Conservation (phyloP, 371 early-diverging fungal genomes). For the Mucor irregularis region DNA sequence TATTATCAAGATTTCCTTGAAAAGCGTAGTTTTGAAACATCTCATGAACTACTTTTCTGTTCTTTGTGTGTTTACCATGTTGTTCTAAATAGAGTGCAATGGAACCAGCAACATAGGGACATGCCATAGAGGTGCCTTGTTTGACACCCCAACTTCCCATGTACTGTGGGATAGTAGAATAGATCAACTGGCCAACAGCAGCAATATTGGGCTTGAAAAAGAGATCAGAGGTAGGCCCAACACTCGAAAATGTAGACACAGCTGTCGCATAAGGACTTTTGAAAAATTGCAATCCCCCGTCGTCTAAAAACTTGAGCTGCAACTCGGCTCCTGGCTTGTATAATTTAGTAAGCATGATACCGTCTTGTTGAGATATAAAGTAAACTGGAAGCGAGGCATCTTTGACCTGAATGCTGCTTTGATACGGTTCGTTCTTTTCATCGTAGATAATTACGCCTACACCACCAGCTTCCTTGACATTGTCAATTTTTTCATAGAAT, state of each 20-base stretch:
- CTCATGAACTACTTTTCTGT: conserved; percentile 8
- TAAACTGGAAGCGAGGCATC: conserved; percentile 16
- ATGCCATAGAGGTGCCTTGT: conserved; percentile 70
- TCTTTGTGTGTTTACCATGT: conserved; percentile 5
- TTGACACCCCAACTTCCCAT: conserved; percentile 53
- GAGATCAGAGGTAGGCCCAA: conserved; percentile 38
- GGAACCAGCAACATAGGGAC: conserved; percentile 71
- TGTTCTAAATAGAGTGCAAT: conserved; percentile 58
- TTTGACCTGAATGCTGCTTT: conserved; percentile 7
- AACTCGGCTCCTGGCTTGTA: conserved; percentile 14
- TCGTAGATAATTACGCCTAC: conserved; percentile 44
- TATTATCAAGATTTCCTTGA: neutral
- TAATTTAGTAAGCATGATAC: conserved; percentile 8
- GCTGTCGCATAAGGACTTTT: conserved; percentile 11
- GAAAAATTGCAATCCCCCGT: too few species aligned
- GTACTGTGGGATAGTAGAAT: conserved; percentile 57
- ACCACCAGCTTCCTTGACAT: conserved; percentile 47
- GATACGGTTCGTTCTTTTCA: conserved; percentile 23
- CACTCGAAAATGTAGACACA: conserved; percentile 49
- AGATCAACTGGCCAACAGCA: conserved; percentile 68
- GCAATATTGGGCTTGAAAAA: conserved; percentile 54
- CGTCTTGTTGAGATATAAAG: conserved; percentile 16
- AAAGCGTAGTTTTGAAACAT: conserved; percentile 53
- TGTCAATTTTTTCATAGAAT: conserved; percentile 51
- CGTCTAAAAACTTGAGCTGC: too few species aligned